Evolutionary conservation across 345 rosid species (phyloP).

Genomic region (Rhizophora mangle): DNA sequence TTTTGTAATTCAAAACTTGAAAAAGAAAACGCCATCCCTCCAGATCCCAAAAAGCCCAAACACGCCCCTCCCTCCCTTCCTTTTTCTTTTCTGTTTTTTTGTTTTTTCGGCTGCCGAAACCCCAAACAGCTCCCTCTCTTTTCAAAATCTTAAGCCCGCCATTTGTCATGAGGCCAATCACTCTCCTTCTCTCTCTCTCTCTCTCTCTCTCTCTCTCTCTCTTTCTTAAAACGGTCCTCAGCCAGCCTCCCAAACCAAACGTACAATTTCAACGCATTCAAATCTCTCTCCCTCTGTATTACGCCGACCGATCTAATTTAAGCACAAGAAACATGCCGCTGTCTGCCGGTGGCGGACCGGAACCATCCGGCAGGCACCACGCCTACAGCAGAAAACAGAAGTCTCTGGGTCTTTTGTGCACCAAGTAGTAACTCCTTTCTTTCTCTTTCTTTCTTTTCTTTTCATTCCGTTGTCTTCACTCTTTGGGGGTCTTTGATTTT

Average conservation of each 20-base stretch:
- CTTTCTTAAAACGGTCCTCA: no score
- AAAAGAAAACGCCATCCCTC: no score
- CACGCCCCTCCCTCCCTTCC: not conserved
- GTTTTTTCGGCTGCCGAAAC: no score
- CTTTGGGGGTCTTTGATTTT: not conserved
- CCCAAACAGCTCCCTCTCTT: not conserved
- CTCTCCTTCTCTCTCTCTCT: not conserved
- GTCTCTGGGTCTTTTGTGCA: conserved; percentile 85
- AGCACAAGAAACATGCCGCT: not conserved
- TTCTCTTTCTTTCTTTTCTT: not conserved
- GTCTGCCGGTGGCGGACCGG: conserved; percentile 20
- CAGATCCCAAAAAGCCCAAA: not conserved
- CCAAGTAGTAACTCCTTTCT: conserved; percentile 59
- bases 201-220: not conserved
- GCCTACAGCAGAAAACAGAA: conserved; percentile 79
- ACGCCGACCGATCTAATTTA: not conserved
- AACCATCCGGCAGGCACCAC: conserved; percentile 50
- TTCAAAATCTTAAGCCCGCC: not conserved
- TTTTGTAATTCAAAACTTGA: no score
- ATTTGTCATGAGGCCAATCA: not conserved
- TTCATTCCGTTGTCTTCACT: not conserved
- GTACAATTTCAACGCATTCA: not conserved
- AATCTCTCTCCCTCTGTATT: not conserved
- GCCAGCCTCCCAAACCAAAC: no score
- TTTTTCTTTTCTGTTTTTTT: no score